Base-by-base conservation (phyloP, 202 grass and related monocot species). In the Eragrostis tef region DNA sequence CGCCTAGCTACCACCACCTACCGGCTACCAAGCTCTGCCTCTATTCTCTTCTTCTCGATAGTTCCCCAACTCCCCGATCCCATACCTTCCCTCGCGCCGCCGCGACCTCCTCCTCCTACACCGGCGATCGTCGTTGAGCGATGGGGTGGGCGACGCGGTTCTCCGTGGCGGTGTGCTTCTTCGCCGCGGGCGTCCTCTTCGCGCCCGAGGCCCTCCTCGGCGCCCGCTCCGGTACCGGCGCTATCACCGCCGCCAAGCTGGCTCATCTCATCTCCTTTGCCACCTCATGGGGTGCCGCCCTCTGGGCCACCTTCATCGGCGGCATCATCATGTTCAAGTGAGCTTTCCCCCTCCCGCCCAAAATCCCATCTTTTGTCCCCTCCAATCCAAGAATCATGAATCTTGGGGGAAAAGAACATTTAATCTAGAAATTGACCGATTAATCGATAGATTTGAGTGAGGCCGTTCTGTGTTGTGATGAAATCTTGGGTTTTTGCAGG, bases 321-420 rank as follows among this genome's bases (percentile, higher is more conserved):
- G 94, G 92, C 50, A 93, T 94, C 86, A 87, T 98, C 88, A 98
- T 94, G 92, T 98, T 94, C 88, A 98, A 98, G 94, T 97, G 76
- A 89, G 43, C 67, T 19, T 5, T 7, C 9, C 3, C 57, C 12
- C 31, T 5, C 17, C 6, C 46, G 9, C 67, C 6, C 60, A 49
- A 78, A 73, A 52, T 15, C 74, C 11, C 42, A 6, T 5, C 65
- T 72, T 65, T 51, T 24, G 11, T 17, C 36, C 36, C 3, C 1
- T 3, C 19, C 5, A 76, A 81, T 80, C 67, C 41, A 58, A 17
- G 17, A 65, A 49, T 20, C n/a, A 0, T 36, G 13, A 67, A 21
- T 83, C 16, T 15, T n/a, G 9, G 9, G n/a, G 19, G 17, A 3
- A 15, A 31, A 1, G 16, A 15, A 17, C 21, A 58, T n/a, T 21